Evolutionary conservation across 768 basidiomycete species (phyloP).

Genomic region (Gymnopilus dilepis): DNA sequence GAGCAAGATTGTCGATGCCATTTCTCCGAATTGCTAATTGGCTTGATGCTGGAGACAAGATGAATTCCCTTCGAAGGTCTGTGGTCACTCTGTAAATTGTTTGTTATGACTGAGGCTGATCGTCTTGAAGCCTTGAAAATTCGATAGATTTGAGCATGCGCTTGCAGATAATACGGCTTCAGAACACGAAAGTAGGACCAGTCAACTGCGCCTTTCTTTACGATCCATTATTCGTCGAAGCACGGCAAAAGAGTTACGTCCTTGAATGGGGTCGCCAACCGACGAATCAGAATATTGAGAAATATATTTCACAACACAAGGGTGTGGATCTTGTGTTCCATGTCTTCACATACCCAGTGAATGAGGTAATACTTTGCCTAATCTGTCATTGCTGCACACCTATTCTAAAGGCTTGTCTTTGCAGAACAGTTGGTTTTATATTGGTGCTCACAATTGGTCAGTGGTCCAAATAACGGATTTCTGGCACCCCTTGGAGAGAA

Average conservation of each 20-base stretch:
- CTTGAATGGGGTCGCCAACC: constrained; percentile 55
- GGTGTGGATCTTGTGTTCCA: constrained; percentile 42
- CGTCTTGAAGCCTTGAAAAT: constrained; percentile 36
- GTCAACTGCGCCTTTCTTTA: constrained; percentile 51
- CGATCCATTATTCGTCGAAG: constrained; percentile 62
- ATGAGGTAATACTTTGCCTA: constrained; percentile 39
- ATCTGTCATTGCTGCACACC: neutral
- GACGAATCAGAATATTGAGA: constrained; percentile 37
- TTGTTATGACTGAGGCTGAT: neutral
- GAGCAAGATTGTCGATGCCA: constrained; percentile 23
- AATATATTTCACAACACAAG: constrained; percentile 37
- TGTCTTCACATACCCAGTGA: constrained; percentile 54
- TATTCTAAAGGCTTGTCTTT: constrained; percentile 7
- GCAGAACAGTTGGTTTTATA: constrained; percentile 55
- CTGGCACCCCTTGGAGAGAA: constrained; percentile 46
- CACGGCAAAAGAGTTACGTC: constrained; percentile 45
- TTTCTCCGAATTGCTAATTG: neutral
- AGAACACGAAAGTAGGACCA: constrained; percentile 12
- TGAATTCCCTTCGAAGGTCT: constrained; percentile 30
- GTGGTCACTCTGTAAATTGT: neutral
- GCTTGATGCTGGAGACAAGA: constrained; percentile 20
- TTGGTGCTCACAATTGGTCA: constrained; percentile 55
- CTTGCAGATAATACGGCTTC: constrained; percentile 38
- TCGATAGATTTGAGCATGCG: constrained; percentile 47
- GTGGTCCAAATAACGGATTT: constrained; percentile 34